These are phyloP conservation scores for Histomonas meleagridis DNA, from an alignment of 208 protist species.

Conservation along the genomic window DNA sequence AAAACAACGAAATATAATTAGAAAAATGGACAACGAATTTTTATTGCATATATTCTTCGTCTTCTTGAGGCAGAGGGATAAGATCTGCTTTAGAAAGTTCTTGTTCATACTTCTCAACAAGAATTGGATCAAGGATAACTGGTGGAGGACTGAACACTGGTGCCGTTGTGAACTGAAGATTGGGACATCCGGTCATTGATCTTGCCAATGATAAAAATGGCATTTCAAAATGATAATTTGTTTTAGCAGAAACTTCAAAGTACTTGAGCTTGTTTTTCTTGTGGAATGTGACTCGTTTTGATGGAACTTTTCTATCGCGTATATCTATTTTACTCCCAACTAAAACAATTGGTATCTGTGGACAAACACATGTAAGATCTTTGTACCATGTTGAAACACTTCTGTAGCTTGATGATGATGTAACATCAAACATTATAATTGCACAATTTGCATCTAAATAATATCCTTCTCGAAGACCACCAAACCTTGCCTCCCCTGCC, in stretches of 20 bases:
- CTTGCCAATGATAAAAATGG: slow-evolving; percentile 97
- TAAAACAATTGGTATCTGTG: slow-evolving; percentile 98
- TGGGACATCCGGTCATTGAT: slow-evolving; percentile 72
- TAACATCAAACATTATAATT: slow-evolving; percentile 99
- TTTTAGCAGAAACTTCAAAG: slow-evolving; percentile 99
- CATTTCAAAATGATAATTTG: slow-evolving; percentile 99
- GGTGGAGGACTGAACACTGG: slow-evolving; percentile 59
- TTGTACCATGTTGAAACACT: slow-evolving; percentile 98
- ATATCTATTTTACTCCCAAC: slow-evolving; percentile 99
- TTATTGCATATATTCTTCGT: too few relatives aligned
- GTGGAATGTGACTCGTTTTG: slow-evolving; percentile 98
- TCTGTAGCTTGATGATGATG: slow-evolving; percentile 97
- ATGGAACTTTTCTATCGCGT: slow-evolving; percentile 94
- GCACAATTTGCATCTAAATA: slow-evolving; percentile 95
- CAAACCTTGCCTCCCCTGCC: slow-evolving; percentile 87
- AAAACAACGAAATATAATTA: too few relatives aligned
- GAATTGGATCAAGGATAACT: slow-evolving; percentile 51
- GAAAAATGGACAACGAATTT: too few relatives aligned
- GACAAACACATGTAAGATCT: slow-evolving; percentile 87
- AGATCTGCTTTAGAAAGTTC: slow-evolving; percentile 65
- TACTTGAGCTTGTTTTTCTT: slow-evolving; percentile 98
- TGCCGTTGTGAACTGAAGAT: slow-evolving; percentile 73
- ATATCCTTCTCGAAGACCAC: slow-evolving; percentile 96
- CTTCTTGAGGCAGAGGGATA: slow-evolving; percentile 74
- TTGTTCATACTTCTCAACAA: slow-evolving; percentile 62